These are phyloP conservation scores for Fusarium nurragi DNA, from an alignment of 2,329 filamentous ascomycete genomes.

Conservation along the genomic window DNA sequence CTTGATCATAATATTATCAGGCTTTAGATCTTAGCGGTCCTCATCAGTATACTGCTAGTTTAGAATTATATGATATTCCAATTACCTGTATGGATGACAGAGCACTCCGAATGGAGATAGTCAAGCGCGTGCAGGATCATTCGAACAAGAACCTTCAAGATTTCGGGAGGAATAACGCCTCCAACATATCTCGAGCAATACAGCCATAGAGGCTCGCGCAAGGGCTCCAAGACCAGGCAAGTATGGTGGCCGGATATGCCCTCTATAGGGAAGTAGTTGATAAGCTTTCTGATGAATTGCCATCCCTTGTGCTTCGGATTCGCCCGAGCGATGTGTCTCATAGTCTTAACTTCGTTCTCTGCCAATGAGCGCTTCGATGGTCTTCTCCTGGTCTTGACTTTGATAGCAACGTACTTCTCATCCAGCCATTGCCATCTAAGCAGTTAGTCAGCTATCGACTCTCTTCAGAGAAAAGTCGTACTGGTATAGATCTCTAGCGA, in stretches of 20 bases:
- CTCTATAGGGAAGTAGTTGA: conserved; percentile 22
- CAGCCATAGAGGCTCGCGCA: conserved; percentile 42
- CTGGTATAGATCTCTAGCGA: conserved; percentile 34
- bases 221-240: conserved; percentile 35
- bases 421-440: conserved; percentile 37
- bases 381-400: conserved; percentile 24
- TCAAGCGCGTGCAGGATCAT: conserved; percentile 25
- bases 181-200: conserved; percentile 34
- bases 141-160: conserved; percentile 35
- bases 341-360: conserved; percentile 28
- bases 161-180: conserved; percentile 28
- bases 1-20: conserved; percentile 36
- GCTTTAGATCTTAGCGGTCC: conserved; percentile 24
- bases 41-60: neutral
- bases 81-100: conserved; percentile 34
- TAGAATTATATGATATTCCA: neutral
- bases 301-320: conserved; percentile 28
- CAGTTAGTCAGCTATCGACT: neutral
- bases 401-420: conserved; percentile 39
- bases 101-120: conserved; percentile 39
- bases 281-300: conserved; percentile 36
- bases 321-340: conserved; percentile 19
- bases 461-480: neutral
- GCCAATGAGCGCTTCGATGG: neutral
- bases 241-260: conserved; percentile 8